Percentiles rank a stretch among this genome's conserved stretches.
These are phyloP conservation scores for Coemansia sp. DNA, from an alignment of 192 early-diverging fungal genomes.

Conservation along the genomic window DNA sequence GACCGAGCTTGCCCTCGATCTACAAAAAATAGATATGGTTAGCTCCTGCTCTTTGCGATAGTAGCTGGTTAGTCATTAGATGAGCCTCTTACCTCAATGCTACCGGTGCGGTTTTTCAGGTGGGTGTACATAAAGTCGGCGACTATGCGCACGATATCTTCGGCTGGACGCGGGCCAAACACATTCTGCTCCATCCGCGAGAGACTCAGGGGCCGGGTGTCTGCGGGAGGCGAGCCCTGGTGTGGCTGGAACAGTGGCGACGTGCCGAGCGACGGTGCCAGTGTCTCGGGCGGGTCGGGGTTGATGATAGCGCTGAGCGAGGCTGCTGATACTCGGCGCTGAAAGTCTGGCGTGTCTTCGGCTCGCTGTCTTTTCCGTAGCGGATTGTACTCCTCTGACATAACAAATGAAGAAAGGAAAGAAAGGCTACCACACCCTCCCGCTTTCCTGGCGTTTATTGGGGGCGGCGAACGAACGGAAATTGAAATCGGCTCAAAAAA, in stretches of 20 bases:
- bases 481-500: not conserved
- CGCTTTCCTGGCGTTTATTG: not conserved
- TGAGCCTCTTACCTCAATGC: constrained; percentile 15
- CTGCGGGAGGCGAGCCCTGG: not conserved
- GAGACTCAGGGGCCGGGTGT: constrained; percentile 22
- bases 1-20: constrained; percentile 91
- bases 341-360: constrained; percentile 27
- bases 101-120: constrained; percentile 41
- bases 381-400: constrained; percentile 5
- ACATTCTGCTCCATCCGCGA: constrained; percentile 59
- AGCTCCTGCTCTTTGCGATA: constrained; percentile 1
- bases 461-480: not conserved
- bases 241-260: constrained; percentile 27
- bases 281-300: constrained; percentile 25
- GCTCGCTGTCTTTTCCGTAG: constrained; percentile 42
- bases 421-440: not conserved
- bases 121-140: constrained; percentile 64
- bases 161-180: constrained; percentile 59
- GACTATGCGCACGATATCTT: constrained; percentile 63
- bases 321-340: constrained; percentile 45
- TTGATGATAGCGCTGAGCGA: constrained; percentile 47
- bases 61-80: not conserved
- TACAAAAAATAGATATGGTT: constrained; percentile 22
- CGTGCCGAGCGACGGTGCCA: constrained; percentile 9
- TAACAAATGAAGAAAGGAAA: not conserved